Conservation (phyloP, 2,329 filamentous ascomycete genomes). For the Hypoxylon sp. region DNA sequence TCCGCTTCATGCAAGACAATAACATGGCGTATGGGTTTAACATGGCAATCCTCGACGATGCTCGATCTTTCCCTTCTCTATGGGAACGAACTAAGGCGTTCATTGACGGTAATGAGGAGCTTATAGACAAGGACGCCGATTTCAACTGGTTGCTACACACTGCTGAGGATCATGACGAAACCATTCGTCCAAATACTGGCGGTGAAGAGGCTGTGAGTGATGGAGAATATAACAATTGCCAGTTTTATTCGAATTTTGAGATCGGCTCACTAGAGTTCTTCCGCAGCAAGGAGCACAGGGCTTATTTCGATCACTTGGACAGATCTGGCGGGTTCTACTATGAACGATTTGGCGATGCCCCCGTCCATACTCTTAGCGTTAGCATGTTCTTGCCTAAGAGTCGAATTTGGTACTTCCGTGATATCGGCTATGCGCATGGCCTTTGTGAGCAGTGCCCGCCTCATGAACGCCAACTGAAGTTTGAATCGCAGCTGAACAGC, state of each 20-base stretch:
- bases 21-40: conserved; percentile 83
- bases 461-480: conserved; percentile 43
- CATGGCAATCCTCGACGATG: conserved; percentile 63
- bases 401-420: conserved; percentile 66
- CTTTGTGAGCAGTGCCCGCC: conserved; percentile 60
- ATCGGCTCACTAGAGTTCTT: conserved; percentile 68
- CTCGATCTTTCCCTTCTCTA: conserved; percentile 60
- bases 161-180: conserved; percentile 39
- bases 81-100: conserved; percentile 64
- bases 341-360: conserved; percentile 63
- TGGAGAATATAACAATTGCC: conserved; percentile 65
- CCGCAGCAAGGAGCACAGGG: conserved; percentile 62
- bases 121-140: conserved; percentile 64
- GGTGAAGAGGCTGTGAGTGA: conserved; percentile 43
- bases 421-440: conserved; percentile 62
- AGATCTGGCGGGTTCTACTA: conserved; percentile 64
- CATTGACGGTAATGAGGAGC: conserved; percentile 60
- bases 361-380: conserved; percentile 68
- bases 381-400: conserved; percentile 67
- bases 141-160: conserved; percentile 63
- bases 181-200: conserved; percentile 31
- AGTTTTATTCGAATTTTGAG: conserved; percentile 68
- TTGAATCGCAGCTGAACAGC: conserved; percentile 37
- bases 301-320: conserved; percentile 67
- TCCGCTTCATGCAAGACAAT: conserved; percentile 87